These are phyloP conservation scores for Exobasidium rhododendri DNA, from an alignment of 1,284 basidiomycete species.

Conservation along the genomic window DNA sequence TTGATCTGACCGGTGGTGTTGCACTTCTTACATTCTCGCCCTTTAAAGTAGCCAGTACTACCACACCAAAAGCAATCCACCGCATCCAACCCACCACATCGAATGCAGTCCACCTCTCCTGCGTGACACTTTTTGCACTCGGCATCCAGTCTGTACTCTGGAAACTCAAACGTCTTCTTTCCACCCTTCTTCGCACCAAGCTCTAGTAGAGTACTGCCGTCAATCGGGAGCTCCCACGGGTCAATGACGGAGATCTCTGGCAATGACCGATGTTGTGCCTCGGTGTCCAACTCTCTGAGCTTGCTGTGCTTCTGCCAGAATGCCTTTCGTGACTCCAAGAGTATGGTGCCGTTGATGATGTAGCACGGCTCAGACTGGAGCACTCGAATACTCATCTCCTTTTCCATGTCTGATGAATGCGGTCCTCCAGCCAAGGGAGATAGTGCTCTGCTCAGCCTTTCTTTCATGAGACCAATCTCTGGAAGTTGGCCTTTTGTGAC, in stretches of 20 bases:
- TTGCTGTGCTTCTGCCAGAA: neutral
- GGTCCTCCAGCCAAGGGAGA: neutral
- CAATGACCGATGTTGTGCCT: neutral
- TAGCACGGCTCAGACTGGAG: neutral
- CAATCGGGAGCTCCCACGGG: constrained; percentile 5
- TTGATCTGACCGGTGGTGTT: neutral
- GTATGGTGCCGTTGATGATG: neutral
- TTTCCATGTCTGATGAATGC: neutral
- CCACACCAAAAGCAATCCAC: constrained; percentile 12
- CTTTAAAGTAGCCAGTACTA: constrained; percentile 3
- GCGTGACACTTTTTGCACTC: neutral
- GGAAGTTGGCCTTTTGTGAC: neutral
- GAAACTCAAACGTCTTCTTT: constrained; percentile 7
- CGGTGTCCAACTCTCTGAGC: neutral
- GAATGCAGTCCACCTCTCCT: neutral
- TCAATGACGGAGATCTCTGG: neutral
- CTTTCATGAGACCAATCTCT: neutral
- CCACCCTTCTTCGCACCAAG: neutral
- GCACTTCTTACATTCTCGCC: constrained; percentile 3
- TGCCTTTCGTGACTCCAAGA: neutral
- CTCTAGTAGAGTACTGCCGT: neutral
- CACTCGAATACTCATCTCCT: neutral
- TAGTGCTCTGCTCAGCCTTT: neutral
- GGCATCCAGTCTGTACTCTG: neutral
- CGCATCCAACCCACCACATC: constrained; percentile 4